phyloP scores from a whole-genome alignment of 768 basidiomycete species.

The Termitomyces sp. region DNA sequence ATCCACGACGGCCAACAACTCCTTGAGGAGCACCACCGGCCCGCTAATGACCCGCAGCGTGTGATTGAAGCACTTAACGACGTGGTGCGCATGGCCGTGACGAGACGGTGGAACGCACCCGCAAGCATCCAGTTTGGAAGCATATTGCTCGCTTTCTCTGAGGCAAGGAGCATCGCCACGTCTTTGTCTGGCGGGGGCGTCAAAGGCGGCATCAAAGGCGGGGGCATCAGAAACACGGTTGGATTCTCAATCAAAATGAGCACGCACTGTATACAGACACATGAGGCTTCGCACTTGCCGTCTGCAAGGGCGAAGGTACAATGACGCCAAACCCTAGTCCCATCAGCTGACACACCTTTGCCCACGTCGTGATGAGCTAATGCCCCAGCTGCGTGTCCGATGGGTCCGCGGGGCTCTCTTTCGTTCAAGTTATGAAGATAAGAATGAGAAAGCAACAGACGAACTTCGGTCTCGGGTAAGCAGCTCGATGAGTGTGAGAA shows the following conservation, averaged over 20 bases:
- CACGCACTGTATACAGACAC: conserved; percentile 63
- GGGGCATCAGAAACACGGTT: too few species aligned
- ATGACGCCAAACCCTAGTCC: conserved; percentile 81
- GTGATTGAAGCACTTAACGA: too few species aligned
- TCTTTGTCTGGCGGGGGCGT: too few species aligned
- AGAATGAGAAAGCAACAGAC: conserved; percentile 14
- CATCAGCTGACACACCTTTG: conserved; percentile 82
- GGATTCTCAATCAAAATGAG: too few species aligned
- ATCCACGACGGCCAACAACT: conserved; percentile 23
- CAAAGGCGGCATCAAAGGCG: too few species aligned
- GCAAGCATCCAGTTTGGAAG: too few species aligned
- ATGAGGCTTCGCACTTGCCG: conserved; percentile 75
- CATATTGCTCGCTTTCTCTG: too few species aligned
- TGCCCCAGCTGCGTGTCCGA: conserved; percentile 66
- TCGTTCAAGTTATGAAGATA: too few species aligned
- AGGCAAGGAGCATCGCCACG: too few species aligned
- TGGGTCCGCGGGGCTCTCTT: conserved; percentile 66
- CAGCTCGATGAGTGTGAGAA: conserved; percentile 62
- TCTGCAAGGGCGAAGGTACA: conserved; percentile 71
- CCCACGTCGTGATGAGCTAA: conserved; percentile 85
- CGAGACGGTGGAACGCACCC: too few species aligned
- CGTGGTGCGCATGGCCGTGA: too few species aligned
- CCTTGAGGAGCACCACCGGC: conserved; percentile 42
- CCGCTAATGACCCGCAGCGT: conserved; percentile 42
- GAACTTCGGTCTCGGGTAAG: conserved; percentile 75